These are phyloP conservation scores for Pichia sp. DNA, from an alignment of 1,139 yeast species.

Conservation along the genomic window DNA sequence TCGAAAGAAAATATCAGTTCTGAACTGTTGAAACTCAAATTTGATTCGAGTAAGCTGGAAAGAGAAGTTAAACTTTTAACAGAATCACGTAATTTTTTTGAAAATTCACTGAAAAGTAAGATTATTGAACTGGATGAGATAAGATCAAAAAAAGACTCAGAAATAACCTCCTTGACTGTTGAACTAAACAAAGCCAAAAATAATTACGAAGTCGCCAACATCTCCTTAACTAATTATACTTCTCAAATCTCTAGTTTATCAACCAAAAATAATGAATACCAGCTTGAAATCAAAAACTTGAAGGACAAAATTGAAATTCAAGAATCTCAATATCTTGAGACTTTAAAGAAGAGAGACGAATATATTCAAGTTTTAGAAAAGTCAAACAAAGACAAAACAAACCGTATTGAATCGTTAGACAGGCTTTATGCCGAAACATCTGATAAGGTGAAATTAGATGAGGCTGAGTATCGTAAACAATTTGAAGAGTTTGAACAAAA, in stretches of 20 bases:
- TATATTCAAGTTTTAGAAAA: conserved; percentile 52
- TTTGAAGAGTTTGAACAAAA: conserved; percentile 15
- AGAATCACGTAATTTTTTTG: conserved; percentile 38
- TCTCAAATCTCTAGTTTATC: conserved; percentile 30
- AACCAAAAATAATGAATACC: conserved; percentile 30
- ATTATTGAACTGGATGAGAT: conserved; percentile 22
- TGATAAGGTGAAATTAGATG: conserved; percentile 33
- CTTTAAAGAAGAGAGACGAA: conserved; percentile 57
- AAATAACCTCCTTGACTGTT: conserved; percentile 27
- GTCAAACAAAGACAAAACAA: conserved; percentile 36
- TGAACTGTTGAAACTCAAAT: conserved; percentile 19
- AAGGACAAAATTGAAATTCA: conserved; percentile 39
- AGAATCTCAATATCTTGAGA: conserved; percentile 52
- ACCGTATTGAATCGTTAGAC: conserved; percentile 43
- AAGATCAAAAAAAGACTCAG: conserved; percentile 21
- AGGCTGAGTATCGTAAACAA: conserved; percentile 19
- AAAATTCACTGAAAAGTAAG: conserved; percentile 32
- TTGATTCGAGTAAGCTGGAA: conserved; percentile 31
- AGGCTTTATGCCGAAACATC: conserved; percentile 35
- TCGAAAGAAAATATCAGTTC: conserved; percentile 16
- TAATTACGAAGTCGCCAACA: conserved; percentile 31
- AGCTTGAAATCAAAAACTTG: conserved; percentile 36
- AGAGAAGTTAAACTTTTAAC: conserved; percentile 37
- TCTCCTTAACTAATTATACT: conserved; percentile 21
- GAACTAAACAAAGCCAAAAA: conserved; percentile 27